Evolutionary conservation across 2,329 filamentous ascomycete genomes (phyloP), one percentile per base, ranked within the genome.

Genomic region (Calonectria pseudoreteaudii): DNA sequence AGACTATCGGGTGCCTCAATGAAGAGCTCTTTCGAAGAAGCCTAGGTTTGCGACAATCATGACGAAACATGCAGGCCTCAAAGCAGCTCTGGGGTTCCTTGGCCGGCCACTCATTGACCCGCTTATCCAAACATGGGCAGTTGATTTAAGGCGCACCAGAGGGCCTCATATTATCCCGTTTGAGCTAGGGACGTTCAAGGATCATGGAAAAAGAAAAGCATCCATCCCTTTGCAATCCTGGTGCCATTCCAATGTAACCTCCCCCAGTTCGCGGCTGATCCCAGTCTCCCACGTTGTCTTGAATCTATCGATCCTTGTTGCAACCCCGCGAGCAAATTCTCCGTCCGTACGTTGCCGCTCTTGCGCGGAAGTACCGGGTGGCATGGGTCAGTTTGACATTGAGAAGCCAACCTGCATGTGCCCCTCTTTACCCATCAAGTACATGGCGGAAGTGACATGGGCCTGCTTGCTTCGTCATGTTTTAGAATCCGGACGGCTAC

Each of bases 161-260:
- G 36, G 38, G 58, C 52, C 66, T 58, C 50, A 34, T 49, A 18
- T 23, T 36, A 36, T 52, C 47, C 30, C 26, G 38, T 58, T 64
- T 20, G 16, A 50, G 50, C 36, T 41, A 47, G 58, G 41, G 58
- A 50, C 68, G 30, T 44, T 56, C 69, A 71, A 62, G 31, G 62
- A 41, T 66, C 41, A 47, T 65, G 65, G 47, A 20, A 36, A n/a
- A 47, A 30, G 18, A 50, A 44, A 66, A 71, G 41, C 44, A 56
- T 31, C 44, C 65, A 68, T 49, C 44, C 30, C n/a, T 28, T 23
- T 16, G 47, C 31, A 64, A 72, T 30, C 58, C 47, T 41, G 58
- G 70, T 34, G 49, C 58, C 47, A 72, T 68, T 72, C 36, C 47
- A 14, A 72, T 72, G 70, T 58, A 60, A 66, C 71, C 30, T 69